Evolutionary conservation across 768 basidiomycete species (phyloP).

Genomic region (Russula emetica): DNA sequence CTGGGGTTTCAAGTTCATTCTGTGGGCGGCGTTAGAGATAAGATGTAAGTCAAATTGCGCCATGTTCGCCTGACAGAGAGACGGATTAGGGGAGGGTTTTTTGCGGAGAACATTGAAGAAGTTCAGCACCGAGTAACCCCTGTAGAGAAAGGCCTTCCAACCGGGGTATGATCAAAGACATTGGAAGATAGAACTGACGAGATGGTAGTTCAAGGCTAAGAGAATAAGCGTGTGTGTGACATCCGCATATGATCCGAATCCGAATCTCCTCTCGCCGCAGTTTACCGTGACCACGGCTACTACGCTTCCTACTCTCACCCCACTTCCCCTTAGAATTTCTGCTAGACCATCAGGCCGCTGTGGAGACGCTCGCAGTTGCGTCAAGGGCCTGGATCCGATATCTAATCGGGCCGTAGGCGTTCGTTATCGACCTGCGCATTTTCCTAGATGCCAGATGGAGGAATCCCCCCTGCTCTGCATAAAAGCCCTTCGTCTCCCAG

Average conservation of each 20-base stretch:
- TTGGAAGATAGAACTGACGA: constrained; percentile 17
- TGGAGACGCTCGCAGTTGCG: neutral
- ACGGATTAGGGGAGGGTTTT: constrained; percentile 30
- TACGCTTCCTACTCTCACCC: neutral
- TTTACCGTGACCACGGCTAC: neutral
- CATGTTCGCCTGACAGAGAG: constrained; percentile 12
- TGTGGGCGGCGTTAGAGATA: constrained; percentile 30
- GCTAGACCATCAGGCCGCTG: neutral
- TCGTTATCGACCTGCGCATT: neutral
- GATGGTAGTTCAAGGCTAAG: neutral
- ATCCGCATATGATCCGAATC: neutral
- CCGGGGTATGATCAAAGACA: constrained; percentile 29
- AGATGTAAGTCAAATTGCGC: constrained; percentile 30
- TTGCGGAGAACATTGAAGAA: constrained; percentile 39
- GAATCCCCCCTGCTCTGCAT: neutral
- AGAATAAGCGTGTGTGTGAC: neutral
- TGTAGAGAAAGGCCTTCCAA: constrained; percentile 35
- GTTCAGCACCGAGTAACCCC: constrained; percentile 48
- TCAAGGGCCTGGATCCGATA: constrained; percentile 11
- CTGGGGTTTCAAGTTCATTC: constrained; percentile 25
- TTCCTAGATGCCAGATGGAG: neutral
- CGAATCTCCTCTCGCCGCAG: neutral
- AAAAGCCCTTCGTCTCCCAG: too few relatives aligned
- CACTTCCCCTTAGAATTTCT: neutral
- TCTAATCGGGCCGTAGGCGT: neutral